Percentiles rank a stretch among this genome's conserved stretches.
Evolutionary conservation across 2,329 filamentous ascomycete species (phyloP).

Genomic region (Magnaporthales sp.): DNA sequence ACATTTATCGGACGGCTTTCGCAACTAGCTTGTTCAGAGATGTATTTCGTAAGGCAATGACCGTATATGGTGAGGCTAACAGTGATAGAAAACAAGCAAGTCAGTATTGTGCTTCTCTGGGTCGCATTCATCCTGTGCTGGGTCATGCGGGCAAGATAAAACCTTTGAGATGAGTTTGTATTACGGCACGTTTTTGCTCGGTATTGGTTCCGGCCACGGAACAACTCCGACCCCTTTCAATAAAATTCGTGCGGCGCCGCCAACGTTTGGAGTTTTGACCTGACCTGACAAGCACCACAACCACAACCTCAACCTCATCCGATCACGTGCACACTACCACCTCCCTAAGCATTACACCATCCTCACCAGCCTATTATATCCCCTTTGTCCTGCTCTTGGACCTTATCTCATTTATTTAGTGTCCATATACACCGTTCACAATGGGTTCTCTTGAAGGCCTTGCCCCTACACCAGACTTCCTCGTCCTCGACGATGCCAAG

Average conservation of each 20-base stretch:
- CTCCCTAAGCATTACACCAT: background rate
- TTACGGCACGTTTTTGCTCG: too few relatives aligned
- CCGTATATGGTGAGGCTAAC: background rate
- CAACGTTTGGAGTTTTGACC: background rate
- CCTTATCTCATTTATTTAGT: background rate
- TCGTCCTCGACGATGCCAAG: conserved; percentile 53
- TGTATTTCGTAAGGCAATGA: background rate
- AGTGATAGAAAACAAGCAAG: background rate
- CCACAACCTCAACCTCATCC: background rate
- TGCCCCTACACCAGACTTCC: conserved; percentile 31
- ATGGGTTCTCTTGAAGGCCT: conserved; percentile 32
- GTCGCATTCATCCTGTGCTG: too few relatives aligned
- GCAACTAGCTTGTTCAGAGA: background rate
- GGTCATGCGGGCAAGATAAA: too few relatives aligned
- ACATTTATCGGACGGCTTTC: background rate
- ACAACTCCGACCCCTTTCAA: background rate
- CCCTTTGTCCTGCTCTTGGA: background rate
- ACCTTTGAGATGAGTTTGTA: too few relatives aligned
- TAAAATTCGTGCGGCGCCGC: background rate
- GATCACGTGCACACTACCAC: background rate
- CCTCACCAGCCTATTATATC: background rate
- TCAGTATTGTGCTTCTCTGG: background rate
- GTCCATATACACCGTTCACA: conserved; percentile 6
- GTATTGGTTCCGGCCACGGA: background rate
- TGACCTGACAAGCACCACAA: too few relatives aligned